Conservation (phyloP, 2,329 filamentous ascomycete species). For the Paecilomyces formosus region DNA sequence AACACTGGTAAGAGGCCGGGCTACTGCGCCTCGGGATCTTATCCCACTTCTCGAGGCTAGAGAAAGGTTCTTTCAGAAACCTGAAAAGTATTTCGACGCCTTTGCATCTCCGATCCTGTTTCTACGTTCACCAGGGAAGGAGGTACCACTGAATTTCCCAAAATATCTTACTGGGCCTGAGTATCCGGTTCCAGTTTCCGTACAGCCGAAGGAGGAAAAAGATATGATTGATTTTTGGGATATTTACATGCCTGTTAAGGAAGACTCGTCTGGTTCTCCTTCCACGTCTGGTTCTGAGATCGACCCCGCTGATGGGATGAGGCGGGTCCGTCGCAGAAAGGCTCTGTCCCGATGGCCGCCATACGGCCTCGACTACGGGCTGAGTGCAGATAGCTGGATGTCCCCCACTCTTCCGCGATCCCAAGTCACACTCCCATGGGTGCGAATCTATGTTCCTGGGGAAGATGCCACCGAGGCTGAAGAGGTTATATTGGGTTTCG, state of each 20-base stretch:
- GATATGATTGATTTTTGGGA: constrained; percentile 6
- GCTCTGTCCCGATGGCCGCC: constrained; percentile 33
- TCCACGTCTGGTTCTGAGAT: neutral
- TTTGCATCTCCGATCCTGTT: constrained; percentile 38
- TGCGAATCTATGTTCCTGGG: constrained; percentile 17
- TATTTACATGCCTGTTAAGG: constrained; percentile 4
- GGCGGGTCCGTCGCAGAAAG: constrained; percentile 23
- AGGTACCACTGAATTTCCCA: constrained; percentile 27
- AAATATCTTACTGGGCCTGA: constrained; percentile 24
- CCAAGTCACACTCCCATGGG: constrained; percentile 24
- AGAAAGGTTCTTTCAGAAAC: constrained; percentile 25
- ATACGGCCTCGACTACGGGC: constrained; percentile 27
- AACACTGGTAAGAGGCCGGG: constrained; percentile 3
- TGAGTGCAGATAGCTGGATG: constrained; percentile 11
- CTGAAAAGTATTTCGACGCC: constrained; percentile 34
- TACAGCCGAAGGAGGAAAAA: constrained; percentile 5
- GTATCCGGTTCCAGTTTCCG: constrained; percentile 25
- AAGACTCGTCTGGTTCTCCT: neutral
- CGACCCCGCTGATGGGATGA: constrained; percentile 2
- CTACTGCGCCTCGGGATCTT: constrained; percentile 21
- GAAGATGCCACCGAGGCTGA: neutral
- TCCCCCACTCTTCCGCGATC: constrained; percentile 15
- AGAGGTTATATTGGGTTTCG: neutral
- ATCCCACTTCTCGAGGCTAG: constrained; percentile 28
- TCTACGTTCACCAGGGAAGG: constrained; percentile 33